These are phyloP conservation scores for Gossypium gossypioides DNA, from an alignment of 441 rosid genomes.

Conservation along the genomic window DNA sequence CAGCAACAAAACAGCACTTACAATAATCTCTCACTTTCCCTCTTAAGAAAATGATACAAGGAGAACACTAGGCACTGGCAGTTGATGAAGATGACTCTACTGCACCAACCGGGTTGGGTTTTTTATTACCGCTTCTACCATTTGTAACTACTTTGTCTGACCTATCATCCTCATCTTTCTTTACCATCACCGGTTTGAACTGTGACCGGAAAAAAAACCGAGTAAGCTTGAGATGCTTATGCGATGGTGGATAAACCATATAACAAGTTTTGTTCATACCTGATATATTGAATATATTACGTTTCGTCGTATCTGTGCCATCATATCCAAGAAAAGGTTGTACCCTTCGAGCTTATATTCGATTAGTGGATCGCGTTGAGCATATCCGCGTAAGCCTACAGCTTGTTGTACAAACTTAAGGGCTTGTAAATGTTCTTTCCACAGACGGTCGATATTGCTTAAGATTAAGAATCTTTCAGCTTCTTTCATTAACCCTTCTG, in stretches of 20 bases:
- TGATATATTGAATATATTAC: constrained; percentile 94
- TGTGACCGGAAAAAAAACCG: constrained; percentile 21
- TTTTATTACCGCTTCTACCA: constrained; percentile 30
- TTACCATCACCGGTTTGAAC: constrained; percentile 85
- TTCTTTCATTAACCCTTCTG: constrained; percentile 84
- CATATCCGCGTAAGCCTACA: constrained; percentile 89
- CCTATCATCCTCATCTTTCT: constrained; percentile 56
- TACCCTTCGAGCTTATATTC: constrained; percentile 96
- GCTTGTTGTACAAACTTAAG: constrained; percentile 95
- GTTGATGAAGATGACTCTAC: constrained; percentile 49
- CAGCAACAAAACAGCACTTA: background rate
- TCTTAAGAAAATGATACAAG: background rate
- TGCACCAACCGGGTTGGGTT: constrained; percentile 34
- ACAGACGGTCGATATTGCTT: constrained; percentile 86
- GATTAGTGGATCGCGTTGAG: constrained; percentile 91
- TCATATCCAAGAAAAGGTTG: constrained; percentile 90
- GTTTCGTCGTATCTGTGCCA: constrained; percentile 94
- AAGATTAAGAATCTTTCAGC: constrained; percentile 82
- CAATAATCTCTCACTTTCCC: background rate
- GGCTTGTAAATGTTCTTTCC: constrained; percentile 98
- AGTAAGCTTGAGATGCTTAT: background rate
- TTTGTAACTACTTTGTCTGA: constrained; percentile 39
- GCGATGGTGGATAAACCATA: background rate
- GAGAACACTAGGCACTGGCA: constrained; percentile 31
- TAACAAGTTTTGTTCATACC: constrained; percentile 29